A percentile compares a stretch with the other conserved stretches of the same genome.
Conservation (phyloP, 1,139 yeast genomes). For the Meyerozyma elateridarum region DNA sequence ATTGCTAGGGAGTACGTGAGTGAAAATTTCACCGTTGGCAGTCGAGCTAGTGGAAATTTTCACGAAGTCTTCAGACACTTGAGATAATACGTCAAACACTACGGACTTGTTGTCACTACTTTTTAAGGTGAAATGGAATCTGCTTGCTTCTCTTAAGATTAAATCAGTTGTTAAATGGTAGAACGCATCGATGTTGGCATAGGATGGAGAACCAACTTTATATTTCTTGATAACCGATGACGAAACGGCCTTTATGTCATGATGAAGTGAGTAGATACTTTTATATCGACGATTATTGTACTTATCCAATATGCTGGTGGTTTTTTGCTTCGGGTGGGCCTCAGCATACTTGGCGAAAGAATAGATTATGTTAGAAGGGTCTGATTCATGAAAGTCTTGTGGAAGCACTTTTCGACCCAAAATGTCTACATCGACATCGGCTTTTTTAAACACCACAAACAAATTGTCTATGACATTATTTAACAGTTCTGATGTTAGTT, state of each 20-base stretch:
- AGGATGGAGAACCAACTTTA: constrained; percentile 53
- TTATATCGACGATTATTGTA: constrained; percentile 29
- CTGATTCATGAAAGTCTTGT: constrained; percentile 39
- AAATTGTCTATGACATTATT: constrained; percentile 12
- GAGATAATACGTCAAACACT: constrained; percentile 26
- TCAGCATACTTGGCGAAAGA: constrained; percentile 35
- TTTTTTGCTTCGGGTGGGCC: constrained; percentile 14
- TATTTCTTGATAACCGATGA: constrained; percentile 44
- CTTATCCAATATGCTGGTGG: constrained; percentile 21
- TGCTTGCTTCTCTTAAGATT: constrained; percentile 64
- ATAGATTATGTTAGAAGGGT: constrained; percentile 37
- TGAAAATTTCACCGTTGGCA: constrained; percentile 59
- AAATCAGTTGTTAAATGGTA: constrained; percentile 69
- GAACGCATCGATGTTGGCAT: constrained; percentile 59
- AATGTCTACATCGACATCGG: constrained; percentile 30
- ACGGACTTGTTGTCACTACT: constrained; percentile 12
- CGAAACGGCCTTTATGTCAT: constrained; percentile 68
- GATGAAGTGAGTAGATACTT: constrained; percentile 52
- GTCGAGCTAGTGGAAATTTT: constrained; percentile 59
- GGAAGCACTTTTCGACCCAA: constrained; percentile 40
- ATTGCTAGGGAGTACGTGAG: constrained; percentile 32
- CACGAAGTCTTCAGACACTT: constrained; percentile 52
- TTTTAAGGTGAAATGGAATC: constrained; percentile 31
- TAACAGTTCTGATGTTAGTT: constrained; percentile 10
- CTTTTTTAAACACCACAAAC: constrained; percentile 25